These are phyloP conservation scores for Tetrapisispora nanseiensis DNA, from an alignment of 805 yeast genomes.

Conservation along the genomic window DNA sequence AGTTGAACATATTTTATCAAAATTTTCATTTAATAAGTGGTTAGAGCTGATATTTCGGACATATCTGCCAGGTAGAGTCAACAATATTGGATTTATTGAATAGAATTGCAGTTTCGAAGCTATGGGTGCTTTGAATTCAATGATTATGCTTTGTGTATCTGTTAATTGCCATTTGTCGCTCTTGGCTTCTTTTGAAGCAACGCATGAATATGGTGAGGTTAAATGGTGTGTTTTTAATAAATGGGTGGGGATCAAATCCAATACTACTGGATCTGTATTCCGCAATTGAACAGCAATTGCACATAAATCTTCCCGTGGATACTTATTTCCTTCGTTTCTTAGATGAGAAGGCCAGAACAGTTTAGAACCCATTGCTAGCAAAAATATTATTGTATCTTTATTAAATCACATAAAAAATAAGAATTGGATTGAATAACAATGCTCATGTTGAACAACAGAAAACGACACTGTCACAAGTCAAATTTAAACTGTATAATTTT, in stretches of 20 bases:
- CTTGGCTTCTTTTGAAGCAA: conserved; percentile 5
- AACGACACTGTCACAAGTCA: too few relatives aligned
- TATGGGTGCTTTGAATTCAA: conserved; percentile 64
- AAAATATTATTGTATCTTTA: too few relatives aligned
- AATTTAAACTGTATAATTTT: too few relatives aligned
- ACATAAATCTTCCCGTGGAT: conserved; percentile 1
- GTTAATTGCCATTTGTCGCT: conserved; percentile 6
- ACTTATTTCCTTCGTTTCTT: neutral
- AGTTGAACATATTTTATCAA: conserved; percentile 4
- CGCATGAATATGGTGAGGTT: conserved; percentile 10
- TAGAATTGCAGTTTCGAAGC: conserved; percentile 65
- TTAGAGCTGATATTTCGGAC: conserved; percentile 12
- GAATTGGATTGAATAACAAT: neutral
- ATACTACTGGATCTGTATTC: conserved; percentile 18
- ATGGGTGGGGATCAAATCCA: conserved; percentile 8
- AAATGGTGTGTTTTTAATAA: neutral
- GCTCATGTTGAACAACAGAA: too few relatives aligned
- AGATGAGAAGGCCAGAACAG: conserved; percentile 21
- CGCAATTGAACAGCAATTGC: conserved; percentile 12
- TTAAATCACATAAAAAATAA: too few relatives aligned
- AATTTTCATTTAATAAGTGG: conserved; percentile 7
- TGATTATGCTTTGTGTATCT: conserved; percentile 21
- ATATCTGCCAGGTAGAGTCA: conserved; percentile 37
- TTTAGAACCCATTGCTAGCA: conserved; percentile 10
- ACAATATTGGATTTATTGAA: conserved; percentile 60